phyloP scores from a whole-genome alignment of 2,329 filamentous ascomycete genomes.

The Aspergillus texensis region DNA sequence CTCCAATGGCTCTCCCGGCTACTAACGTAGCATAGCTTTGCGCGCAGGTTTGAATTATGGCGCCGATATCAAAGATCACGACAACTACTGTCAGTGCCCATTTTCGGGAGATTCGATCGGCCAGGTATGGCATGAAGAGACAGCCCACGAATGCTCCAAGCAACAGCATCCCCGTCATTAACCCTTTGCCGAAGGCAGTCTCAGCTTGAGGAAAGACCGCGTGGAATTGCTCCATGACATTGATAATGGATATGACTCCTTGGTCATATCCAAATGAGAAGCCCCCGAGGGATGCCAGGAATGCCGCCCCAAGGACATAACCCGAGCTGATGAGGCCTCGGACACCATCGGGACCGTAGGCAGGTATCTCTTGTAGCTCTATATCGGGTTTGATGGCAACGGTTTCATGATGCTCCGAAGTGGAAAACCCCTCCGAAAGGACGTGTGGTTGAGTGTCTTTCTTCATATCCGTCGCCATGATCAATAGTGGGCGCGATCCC shows the following conservation, averaged over 20 bases:
- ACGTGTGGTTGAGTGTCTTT: background rate
- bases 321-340: slow-evolving; percentile 37
- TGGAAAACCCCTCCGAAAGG: background rate
- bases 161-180: slow-evolving; percentile 51
- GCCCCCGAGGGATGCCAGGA: slow-evolving; percentile 46
- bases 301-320: slow-evolving; percentile 46
- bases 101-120: slow-evolving; percentile 46
- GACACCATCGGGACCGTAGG: slow-evolving; percentile 35
- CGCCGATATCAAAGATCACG: slow-evolving; percentile 47
- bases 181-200: slow-evolving; percentile 41
- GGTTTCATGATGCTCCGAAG: background rate
- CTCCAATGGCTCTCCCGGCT: slow-evolving; percentile 39
- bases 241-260: slow-evolving; percentile 48
- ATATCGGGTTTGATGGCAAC: background rate
- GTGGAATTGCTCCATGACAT: slow-evolving; percentile 51
- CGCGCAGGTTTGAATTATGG: slow-evolving; percentile 41
- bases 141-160: slow-evolving; percentile 34
- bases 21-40: slow-evolving; percentile 31
- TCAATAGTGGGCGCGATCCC: background rate
- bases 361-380: background rate
- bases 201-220: slow-evolving; percentile 38
- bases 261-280: slow-evolving; percentile 49
- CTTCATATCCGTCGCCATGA: background rate
- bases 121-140: slow-evolving; percentile 43
- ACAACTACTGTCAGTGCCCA: slow-evolving; percentile 38